Conservation (phyloP, 2,329 filamentous ascomycete species). For the Chaetothyriales sp. region DNA sequence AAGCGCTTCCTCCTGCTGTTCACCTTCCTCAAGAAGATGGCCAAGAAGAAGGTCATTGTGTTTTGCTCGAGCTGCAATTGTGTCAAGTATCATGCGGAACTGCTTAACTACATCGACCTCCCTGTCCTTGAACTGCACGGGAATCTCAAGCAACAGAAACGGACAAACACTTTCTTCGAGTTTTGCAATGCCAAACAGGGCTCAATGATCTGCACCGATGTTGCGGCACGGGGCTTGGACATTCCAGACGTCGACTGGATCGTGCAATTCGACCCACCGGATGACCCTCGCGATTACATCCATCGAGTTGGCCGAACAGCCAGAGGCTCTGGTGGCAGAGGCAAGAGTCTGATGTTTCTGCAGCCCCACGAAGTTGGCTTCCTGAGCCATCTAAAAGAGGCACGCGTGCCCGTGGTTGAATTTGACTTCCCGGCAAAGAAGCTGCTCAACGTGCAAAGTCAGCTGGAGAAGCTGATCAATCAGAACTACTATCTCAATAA, state of each 20-base stretch:
- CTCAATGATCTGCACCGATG: constrained; percentile 89
- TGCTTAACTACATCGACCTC: constrained; percentile 95
- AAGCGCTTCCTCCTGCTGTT: constrained; percentile 89
- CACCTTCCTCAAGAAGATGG: constrained; percentile 81
- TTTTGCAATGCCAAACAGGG: constrained; percentile 77
- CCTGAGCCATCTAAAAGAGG: constrained; percentile 77
- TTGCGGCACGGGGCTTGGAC: constrained; percentile 87
- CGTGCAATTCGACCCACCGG: constrained; percentile 86
- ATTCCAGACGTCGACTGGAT: constrained; percentile 95
- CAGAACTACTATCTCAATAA: constrained; percentile 98
- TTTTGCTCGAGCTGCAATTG: constrained; percentile 89
- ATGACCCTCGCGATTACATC: constrained; percentile 83
- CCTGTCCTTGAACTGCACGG: constrained; percentile 77
- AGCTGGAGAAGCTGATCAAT: constrained; percentile 84
- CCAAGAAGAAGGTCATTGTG: constrained; percentile 95
- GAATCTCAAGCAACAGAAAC: constrained; percentile 97
- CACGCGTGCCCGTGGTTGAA: constrained; percentile 84
- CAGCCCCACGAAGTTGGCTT: constrained; percentile 88
- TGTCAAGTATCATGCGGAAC: constrained; percentile 89
- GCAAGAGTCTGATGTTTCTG: constrained; percentile 82
- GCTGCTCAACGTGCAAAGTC: constrained; percentile 77
- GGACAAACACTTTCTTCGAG: constrained; percentile 98
- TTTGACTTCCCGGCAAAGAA: constrained; percentile 91
- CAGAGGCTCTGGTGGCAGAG: constrained; percentile 67
- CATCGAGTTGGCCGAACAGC: constrained; percentile 94